A percentile compares a stretch with the other conserved stretches of the same genome.
These are phyloP conservation scores for Calocybe indica DNA, from an alignment of 768 basidiomycete species.

Conservation along the genomic window DNA sequence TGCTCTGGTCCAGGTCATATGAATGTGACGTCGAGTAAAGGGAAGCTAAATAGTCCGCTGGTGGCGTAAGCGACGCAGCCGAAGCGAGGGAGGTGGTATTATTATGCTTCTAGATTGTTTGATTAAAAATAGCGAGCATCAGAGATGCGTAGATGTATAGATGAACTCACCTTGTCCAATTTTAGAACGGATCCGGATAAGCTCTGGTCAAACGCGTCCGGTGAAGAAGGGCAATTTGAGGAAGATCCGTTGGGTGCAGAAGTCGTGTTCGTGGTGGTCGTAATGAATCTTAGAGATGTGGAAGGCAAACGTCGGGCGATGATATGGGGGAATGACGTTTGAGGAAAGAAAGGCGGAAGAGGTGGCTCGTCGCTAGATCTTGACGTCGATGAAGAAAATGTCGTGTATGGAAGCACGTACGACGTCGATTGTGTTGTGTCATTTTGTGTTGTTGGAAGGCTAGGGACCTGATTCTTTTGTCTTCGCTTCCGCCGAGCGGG, in stretches of 20 bases:
- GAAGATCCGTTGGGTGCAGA: constrained; percentile 7
- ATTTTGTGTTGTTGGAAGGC: constrained; percentile 2
- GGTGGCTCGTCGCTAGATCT: constrained; percentile 7
- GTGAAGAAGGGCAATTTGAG: constrained; percentile 15
- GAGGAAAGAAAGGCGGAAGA: constrained; percentile 16
- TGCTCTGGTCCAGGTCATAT: no score
- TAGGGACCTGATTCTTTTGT: constrained; percentile 13
- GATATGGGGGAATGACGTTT: constrained; percentile 15
- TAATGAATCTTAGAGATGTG: constrained; percentile 23
- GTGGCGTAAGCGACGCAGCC: no score
- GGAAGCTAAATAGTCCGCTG: no score
- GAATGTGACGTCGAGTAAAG: no score
- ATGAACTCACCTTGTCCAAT: no score
- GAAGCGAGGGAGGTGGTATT: no score
- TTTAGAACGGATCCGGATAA: neutral
- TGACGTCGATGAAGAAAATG: constrained; percentile 9
- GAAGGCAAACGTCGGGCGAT: constrained; percentile 24
- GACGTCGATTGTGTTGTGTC: constrained; percentile 4
- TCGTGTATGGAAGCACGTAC: constrained; percentile 10
- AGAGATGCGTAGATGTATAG: no score
- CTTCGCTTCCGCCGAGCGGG: constrained; percentile 28
- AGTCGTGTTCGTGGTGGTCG: constrained; percentile 4
- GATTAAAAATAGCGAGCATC: no score
- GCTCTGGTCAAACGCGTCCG: constrained; percentile 7
- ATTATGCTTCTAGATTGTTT: no score